Conservation (phyloP, 1,284 basidiomycete genomes). For the Ceratobasidium sp. region DNA sequence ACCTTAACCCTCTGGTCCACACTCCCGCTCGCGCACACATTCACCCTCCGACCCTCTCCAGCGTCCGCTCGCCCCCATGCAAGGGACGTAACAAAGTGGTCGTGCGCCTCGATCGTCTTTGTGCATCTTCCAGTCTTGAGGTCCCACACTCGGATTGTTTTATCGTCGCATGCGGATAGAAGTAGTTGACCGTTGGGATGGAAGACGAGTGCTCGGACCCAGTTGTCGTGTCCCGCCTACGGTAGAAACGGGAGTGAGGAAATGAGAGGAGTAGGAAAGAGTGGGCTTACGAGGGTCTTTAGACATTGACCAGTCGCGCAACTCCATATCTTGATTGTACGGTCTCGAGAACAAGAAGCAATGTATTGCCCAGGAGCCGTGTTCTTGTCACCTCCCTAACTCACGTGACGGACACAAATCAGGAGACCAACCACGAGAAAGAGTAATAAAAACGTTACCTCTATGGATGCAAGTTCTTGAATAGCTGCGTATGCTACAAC, state of each 20-base stretch:
- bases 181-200: conserved; percentile 86
- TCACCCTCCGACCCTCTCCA: conserved; percentile 66
- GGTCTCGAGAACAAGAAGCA: conserved; percentile 84
- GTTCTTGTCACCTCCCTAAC: conserved; percentile 47
- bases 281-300: conserved; percentile 63
- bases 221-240: conserved; percentile 83
- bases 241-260: not conserved
- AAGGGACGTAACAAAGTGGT: conserved; percentile 82
- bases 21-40: conserved; percentile 80
- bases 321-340: conserved; percentile 88
- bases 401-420: too few species aligned
- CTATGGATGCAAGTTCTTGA: conserved; percentile 74
- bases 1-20: conserved; percentile 69
- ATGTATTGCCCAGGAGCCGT: conserved; percentile 62
- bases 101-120: conserved; percentile 81
- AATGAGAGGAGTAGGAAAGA: not conserved
- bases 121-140: conserved; percentile 77
- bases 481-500: conserved; percentile 73
- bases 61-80: conserved; percentile 74
- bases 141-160: conserved; percentile 89
- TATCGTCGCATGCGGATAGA: conserved; percentile 87
- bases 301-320: conserved; percentile 74
- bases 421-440: too few species aligned
- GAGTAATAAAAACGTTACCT: conserved; percentile 52
- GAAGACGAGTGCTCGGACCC: conserved; percentile 82